These are phyloP conservation scores for Alloteropsis semialata DNA, from an alignment of 176 grass and related monocot species.

Conservation along the genomic window DNA sequence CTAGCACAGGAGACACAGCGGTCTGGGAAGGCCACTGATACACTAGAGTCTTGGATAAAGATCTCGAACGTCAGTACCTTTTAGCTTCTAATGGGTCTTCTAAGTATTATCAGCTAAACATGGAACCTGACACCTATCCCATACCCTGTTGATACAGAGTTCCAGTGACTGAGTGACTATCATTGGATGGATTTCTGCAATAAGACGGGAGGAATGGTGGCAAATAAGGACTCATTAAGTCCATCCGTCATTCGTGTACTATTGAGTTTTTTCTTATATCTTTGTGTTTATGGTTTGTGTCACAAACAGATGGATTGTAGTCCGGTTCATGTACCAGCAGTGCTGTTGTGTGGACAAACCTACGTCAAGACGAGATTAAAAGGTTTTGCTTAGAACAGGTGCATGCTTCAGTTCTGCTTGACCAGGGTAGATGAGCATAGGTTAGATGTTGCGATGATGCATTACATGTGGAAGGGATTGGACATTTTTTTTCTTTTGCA, in stretches of 20 bases:
- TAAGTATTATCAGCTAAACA: background rate
- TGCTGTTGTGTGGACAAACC: background rate
- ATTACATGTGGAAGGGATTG: background rate
- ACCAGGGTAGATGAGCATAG: background rate
- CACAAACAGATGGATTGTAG: background rate
- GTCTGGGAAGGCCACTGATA: conserved; percentile 74
- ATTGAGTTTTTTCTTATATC: background rate
- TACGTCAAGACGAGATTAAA: background rate
- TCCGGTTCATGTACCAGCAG: background rate
- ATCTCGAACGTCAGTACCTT: conserved; percentile 64
- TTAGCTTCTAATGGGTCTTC: background rate
- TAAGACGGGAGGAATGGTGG: conserved; percentile 8
- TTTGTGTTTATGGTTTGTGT: background rate
- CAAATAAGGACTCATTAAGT: conserved; percentile 35
- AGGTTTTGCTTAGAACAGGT: background rate
- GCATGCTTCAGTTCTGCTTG: background rate
- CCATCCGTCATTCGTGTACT: background rate
- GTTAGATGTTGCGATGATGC: background rate
- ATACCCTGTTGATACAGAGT: conserved; percentile 28
- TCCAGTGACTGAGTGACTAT: background rate
- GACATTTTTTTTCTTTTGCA: background rate
- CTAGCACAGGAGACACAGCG: conserved; percentile 78
- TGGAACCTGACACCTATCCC: conserved; percentile 2
- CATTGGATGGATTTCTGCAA: background rate
- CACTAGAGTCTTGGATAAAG: conserved; percentile 78